phyloP scores from a whole-genome alignment of 345 rosid genomes.

The Eucalyptus camaldulensis region DNA sequence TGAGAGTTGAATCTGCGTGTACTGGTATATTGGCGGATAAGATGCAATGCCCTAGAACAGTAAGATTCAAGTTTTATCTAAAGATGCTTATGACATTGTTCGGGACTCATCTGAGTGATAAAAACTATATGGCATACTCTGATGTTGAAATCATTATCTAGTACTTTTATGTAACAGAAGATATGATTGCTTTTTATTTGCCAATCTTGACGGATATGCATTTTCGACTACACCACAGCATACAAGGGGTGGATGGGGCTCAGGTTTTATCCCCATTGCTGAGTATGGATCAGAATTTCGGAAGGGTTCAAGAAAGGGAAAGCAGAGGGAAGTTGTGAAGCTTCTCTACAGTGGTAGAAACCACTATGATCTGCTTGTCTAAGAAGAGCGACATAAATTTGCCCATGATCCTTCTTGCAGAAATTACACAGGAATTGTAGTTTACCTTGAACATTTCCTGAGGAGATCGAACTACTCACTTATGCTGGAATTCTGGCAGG shows the following conservation, averaged over 20 bases:
- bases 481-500: not conserved
- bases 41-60: not conserved
- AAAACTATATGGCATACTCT: not conserved
- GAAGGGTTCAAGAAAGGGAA: conserved; percentile 34
- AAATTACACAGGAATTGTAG: not conserved
- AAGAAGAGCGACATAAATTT: not conserved
- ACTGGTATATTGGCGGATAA: not conserved
- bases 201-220: not conserved
- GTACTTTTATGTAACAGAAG: not conserved
- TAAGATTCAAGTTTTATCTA: not conserved
- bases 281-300: conserved; percentile 71
- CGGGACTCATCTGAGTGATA: not conserved
- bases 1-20: not conserved
- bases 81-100: not conserved
- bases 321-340: conserved; percentile 58
- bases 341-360: conserved; percentile 78
- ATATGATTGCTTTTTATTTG: not conserved
- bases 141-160: not conserved
- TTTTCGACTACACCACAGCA: conserved; percentile 28
- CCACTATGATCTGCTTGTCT: conserved; percentile 75
- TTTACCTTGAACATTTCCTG: not conserved
- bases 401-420: not conserved
- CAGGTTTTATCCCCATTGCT: conserved; percentile 67
- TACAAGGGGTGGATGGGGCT: conserved; percentile 38
- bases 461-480: not conserved